These are phyloP conservation scores for Lentinula novae-zelandiae DNA, from an alignment of 1,284 basidiomycete genomes.

Conservation along the genomic window DNA sequence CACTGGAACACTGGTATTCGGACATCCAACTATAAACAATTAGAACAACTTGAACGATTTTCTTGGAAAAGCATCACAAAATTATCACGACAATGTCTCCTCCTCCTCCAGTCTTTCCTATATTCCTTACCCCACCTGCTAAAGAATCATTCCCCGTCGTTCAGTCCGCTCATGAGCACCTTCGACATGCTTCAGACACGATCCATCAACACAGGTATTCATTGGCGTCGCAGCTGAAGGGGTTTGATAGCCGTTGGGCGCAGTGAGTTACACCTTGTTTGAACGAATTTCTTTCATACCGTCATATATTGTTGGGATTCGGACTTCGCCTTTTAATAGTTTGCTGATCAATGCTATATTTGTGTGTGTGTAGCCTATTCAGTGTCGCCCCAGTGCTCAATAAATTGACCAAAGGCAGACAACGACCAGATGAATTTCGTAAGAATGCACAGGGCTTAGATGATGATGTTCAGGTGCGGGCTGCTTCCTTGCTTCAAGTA, in stretches of 20 bases:
- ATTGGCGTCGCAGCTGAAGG: conserved; percentile 11
- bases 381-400: conserved; percentile 17
- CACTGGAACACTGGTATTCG: too few relatives aligned
- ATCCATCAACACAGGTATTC: conserved; percentile 17
- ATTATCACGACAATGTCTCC: background rate
- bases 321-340: too few relatives aligned
- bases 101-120: background rate
- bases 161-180: conserved; percentile 13
- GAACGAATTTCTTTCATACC: too few relatives aligned
- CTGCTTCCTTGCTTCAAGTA: background rate
- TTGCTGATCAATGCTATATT: background rate
- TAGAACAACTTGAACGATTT: too few relatives aligned
- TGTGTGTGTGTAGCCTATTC: conserved; percentile 10
- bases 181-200: conserved; percentile 17
- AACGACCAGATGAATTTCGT: conserved; percentile 16
- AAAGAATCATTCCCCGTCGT: conserved; percentile 10
- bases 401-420: conserved; percentile 19
- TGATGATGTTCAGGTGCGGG: conserved; percentile 16
- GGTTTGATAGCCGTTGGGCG: conserved; percentile 18
- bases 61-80: background rate
- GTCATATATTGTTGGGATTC: too few relatives aligned
- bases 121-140: background rate
- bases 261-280: conserved; percentile 10
- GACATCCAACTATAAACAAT: too few relatives aligned
- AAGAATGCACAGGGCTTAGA: conserved; percentile 14